Evolutionary conservation across 306 rosid species (phyloP), one percentile per base, ranked within the genome.

Genomic region (Cercis canadensis): DNA sequence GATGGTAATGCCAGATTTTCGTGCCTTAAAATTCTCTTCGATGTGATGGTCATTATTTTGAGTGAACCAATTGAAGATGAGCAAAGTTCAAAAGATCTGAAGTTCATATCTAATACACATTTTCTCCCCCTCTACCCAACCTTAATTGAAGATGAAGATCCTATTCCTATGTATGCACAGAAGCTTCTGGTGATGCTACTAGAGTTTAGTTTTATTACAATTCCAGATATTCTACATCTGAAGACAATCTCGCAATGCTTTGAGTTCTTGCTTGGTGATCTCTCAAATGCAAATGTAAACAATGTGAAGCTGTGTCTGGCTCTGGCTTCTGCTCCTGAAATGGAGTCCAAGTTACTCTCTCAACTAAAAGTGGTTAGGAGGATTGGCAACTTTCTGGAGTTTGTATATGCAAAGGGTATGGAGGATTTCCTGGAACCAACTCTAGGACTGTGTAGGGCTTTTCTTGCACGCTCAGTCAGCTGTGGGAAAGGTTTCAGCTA

Each of bases 141-240:
- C 82, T 77, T 94, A 78, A 86, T 94, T 34, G 92, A 90, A 77
- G 99, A 94, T 51, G 97, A 91, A 84, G 96, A 94, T 70, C 97
- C 97, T 49, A 91, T 94, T 71, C 99, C 99, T 36, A 83, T 94
- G 80, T 94, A 81, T 41, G 97, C 97, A 11, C 97, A 89, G 73
- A 94, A 91, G 83, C 99, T 94, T 87, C 97, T 94, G n/a, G 97
- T 94, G 83, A 94, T 94, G 97, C 85, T 91, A 53, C 82, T 94
- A 47, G 99, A 91, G 67, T 87, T 82, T 58, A 67, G 62, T 62
- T 85, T 82, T 73, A 89, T 94, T 32, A 84, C 79, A 80, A 94
- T 94, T 70, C 81, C 92, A 15, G 96, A 94, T 84, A 89, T 94
- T 80, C 80, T 94, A 36, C 90, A 94, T 66, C 79, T 87, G 71